Conservation (phyloP, 2,329 filamentous ascomycete species). For the Claviceps purpurea region DNA sequence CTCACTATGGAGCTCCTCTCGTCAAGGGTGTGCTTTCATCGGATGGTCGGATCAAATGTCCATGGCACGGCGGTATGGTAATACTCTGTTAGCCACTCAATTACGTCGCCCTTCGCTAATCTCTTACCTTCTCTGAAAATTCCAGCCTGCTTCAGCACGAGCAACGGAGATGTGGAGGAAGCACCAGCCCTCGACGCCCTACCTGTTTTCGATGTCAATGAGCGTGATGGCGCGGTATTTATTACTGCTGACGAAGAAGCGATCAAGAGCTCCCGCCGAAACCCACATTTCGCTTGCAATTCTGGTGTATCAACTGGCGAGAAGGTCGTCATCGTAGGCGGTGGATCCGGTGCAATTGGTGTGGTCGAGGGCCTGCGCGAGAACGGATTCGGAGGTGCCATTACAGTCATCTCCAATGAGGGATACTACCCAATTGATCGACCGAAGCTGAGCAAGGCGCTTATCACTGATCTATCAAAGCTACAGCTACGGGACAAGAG, state of each 20-base stretch:
- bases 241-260: slow-evolving; percentile 65
- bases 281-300: slow-evolving; percentile 60
- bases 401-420: slow-evolving; percentile 77
- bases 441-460: slow-evolving; percentile 87
- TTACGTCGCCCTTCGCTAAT: slow-evolving; percentile 2
- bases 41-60: slow-evolving; percentile 76
- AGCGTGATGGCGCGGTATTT: slow-evolving; percentile 74
- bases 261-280: slow-evolving; percentile 64
- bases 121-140: background rate
- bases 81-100: background rate
- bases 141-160: slow-evolving; percentile 79
- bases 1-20: slow-evolving; percentile 85
- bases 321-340: slow-evolving; percentile 74
- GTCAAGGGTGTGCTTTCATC: slow-evolving; percentile 72
- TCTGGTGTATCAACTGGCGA: slow-evolving; percentile 24
- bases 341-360: slow-evolving; percentile 73
- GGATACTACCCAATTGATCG: slow-evolving; percentile 82
- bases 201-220: slow-evolving; percentile 64
- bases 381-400: slow-evolving; percentile 62
- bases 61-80: slow-evolving; percentile 83
- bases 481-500: slow-evolving; percentile 61
- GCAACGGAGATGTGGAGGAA: slow-evolving; percentile 87
- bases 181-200: slow-evolving; percentile 83
- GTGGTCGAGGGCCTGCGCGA: slow-evolving; percentile 71
- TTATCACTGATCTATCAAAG: slow-evolving; percentile 70